Evolutionary conservation across 345 rosid species (phyloP).

Genomic region (Camelina hispida): DNA sequence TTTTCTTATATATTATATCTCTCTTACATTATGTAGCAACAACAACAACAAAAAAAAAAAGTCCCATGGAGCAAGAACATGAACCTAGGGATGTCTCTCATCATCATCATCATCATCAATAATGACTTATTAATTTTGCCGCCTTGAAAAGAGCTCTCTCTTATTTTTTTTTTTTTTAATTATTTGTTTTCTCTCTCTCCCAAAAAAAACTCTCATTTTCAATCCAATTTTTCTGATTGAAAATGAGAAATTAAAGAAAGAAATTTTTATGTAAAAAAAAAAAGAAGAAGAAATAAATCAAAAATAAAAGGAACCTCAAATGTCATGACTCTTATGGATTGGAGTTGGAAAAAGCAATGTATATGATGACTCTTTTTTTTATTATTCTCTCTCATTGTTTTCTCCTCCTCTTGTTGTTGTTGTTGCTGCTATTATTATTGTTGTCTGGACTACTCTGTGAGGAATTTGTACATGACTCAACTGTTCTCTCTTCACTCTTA

Average conservation of each 20-base stretch:
- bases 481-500: slow-evolving; percentile 65
- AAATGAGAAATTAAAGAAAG: slow-evolving; percentile 32
- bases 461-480: slow-evolving; percentile 66
- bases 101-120: slow-evolving; percentile 20
- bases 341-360: slow-evolving; percentile 16
- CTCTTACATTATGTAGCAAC: slow-evolving; percentile 12
- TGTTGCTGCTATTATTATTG: slow-evolving; percentile 24
- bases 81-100: slow-evolving; percentile 30
- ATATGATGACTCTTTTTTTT: slow-evolving; percentile 6
- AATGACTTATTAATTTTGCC: slow-evolving; percentile 34
- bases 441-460: slow-evolving; percentile 51
- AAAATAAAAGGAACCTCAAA: slow-evolving; percentile 37
- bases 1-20: slow-evolving; percentile 13
- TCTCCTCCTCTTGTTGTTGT: slow-evolving; percentile 52
- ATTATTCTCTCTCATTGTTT: slow-evolving; percentile 35
- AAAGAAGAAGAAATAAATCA: slow-evolving; percentile 9
- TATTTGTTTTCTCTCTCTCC: slow-evolving; percentile 11
- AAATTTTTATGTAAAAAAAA: slow-evolving; percentile 2
- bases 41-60: neutral
- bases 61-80: slow-evolving; percentile 36
- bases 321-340: slow-evolving; percentile 40
- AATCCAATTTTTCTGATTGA: slow-evolving; percentile 27
- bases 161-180: neutral
- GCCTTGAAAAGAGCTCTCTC: slow-evolving; percentile 26
- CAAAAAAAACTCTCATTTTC: slow-evolving; percentile 30